Conservation (phyloP, 495 filamentous ascomycete genomes). For the Aspergillus biplanus region DNA sequence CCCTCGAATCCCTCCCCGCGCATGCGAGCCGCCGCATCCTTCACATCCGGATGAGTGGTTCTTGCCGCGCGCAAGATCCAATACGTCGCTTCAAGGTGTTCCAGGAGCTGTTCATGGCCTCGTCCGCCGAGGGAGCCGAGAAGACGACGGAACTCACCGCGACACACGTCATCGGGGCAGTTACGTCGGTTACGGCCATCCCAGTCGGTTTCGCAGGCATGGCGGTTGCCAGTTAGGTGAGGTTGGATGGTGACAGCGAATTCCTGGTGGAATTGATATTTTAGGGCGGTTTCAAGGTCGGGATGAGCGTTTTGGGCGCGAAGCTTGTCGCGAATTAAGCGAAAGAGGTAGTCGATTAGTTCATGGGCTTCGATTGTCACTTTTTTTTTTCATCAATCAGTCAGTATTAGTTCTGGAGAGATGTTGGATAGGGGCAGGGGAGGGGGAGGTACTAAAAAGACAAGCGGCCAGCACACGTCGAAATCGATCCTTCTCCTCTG, state of each 20-base stretch:
- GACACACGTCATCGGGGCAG: slow-evolving; percentile 33
- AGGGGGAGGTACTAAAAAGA: slow-evolving; percentile 34
- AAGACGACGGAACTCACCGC: slow-evolving; percentile 23
- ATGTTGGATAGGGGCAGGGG: background rate
- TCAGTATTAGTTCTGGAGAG: background rate
- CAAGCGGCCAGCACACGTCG: slow-evolving; percentile 40
- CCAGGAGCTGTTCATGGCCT: slow-evolving; percentile 25
- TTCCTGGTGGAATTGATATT: slow-evolving; percentile 34
- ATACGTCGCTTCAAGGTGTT: slow-evolving; percentile 34
- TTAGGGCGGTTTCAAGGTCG: slow-evolving; percentile 25
- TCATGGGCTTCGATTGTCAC: slow-evolving; percentile 27
- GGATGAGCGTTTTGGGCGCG: slow-evolving; percentile 2
- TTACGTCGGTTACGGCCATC: slow-evolving; percentile 28
- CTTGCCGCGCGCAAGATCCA: slow-evolving; percentile 48
- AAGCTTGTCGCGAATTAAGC: slow-evolving; percentile 42
- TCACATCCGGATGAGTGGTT: slow-evolving; percentile 40
- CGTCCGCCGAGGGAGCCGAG: slow-evolving; percentile 17
- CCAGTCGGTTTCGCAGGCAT: slow-evolving; percentile 46
- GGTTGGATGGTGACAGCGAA: slow-evolving; percentile 22
- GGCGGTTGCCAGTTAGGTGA: slow-evolving; percentile 24
- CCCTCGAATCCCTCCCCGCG: slow-evolving; percentile 38
- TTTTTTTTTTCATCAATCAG: slow-evolving; percentile 18
- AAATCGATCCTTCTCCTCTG: slow-evolving; percentile 39
- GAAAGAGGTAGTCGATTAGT: slow-evolving; percentile 39
- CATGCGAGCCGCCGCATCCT: slow-evolving; percentile 31